Evolutionary conservation across 768 basidiomycete species (phyloP), one percentile per base, ranked within the genome.

Genomic region (Trametes cingulata): DNA sequence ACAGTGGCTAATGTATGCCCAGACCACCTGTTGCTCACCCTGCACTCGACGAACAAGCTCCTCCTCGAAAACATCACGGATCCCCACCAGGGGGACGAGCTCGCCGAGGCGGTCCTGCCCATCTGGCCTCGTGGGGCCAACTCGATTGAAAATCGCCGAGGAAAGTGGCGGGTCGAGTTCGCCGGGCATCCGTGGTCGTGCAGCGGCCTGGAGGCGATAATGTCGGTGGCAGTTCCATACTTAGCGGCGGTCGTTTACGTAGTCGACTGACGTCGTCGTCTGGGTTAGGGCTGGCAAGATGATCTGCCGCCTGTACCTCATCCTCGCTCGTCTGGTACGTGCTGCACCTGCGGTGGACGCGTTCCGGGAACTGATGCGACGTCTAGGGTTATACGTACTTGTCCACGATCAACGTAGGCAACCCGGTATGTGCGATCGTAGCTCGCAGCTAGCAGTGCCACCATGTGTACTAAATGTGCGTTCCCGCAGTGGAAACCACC

Each of bases 11-110:
- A 52, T 51, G 29, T 9, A 14, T 1, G 35, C 14, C 35, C 50
- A 91, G 90, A 84, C 63, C 88, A 91, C 67, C 78, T 91, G 76
- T 86, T 91, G 67, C 75, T 92, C 48, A 83, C 86, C 22, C 84
- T 92, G 66, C 80, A 81, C 59, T 81, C 84, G 42, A 81, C 82
- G 57, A 86, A 83, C 65, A 86, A 90, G 72, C 72, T 91, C 43
- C 80, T 80, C 48, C 56, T 81, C 22, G 75, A 72, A 25, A 78
- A 77, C 53, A 66, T 81, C 25, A 71, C 72, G 19, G 75, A 85
- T 48, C 84, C 86, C 40, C 72, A 77, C 5, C 85, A 83, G 0
- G 72, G 87, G 48, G 80, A 83, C 36, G 87, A 88, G 64, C 77
- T 91, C 41, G 75, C 82, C 58, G 76, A 80, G 40, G 71, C 74